phyloP scores from a whole-genome alignment of 257 asterid species.

The Fraxinus pennsylvanica region DNA sequence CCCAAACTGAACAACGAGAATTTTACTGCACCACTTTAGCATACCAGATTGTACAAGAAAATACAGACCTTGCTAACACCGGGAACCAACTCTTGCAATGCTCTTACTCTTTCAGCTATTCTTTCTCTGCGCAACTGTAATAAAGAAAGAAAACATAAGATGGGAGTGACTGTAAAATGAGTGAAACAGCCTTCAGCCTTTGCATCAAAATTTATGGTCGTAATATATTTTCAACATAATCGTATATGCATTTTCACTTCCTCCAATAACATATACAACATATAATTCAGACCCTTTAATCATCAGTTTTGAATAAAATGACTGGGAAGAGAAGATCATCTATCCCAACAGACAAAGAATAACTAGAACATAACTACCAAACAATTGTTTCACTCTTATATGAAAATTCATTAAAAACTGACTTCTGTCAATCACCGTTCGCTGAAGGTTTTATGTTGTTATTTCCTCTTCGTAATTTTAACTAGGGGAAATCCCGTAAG shows the following conservation, averaged over 20 bases:
- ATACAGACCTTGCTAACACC: constrained; percentile 85
- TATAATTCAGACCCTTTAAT: background rate
- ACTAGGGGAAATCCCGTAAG: background rate
- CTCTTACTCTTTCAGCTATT: constrained; percentile 94
- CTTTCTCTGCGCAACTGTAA: constrained; percentile 89
- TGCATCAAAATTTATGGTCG: background rate
- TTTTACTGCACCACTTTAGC: background rate
- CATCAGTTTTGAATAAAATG: background rate
- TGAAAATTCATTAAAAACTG: background rate
- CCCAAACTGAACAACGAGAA: background rate
- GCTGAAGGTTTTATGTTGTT: background rate
- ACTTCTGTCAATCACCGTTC: background rate
- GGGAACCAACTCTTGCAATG: constrained; percentile 97
- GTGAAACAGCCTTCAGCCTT: background rate
- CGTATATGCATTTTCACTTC: background rate
- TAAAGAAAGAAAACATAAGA: constrained; percentile 9
- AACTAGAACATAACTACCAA: background rate
- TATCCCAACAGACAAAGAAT: background rate
- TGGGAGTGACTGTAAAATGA: background rate
- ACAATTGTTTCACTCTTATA: background rate
- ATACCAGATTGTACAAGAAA: constrained; percentile 19
- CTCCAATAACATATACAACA: background rate
- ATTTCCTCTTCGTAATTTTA: background rate
- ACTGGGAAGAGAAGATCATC: background rate
- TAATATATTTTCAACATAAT: background rate